Evolutionary conservation across 805 yeast species (phyloP).

Genomic region (Starmera dryadoides): DNA sequence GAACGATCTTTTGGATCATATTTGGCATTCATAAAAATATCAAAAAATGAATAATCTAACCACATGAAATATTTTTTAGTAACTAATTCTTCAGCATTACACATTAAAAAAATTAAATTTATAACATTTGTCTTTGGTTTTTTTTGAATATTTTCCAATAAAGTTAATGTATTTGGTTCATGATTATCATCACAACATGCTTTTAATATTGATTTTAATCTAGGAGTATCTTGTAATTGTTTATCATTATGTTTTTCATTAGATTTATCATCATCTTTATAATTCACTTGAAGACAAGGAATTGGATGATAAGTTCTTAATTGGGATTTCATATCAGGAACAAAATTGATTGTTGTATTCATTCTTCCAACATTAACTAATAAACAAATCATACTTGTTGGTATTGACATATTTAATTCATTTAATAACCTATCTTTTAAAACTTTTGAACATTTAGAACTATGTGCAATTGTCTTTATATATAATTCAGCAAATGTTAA

Average conservation of each 20-base stretch:
- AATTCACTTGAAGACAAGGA: slow-evolving; percentile 75
- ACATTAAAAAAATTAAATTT: slow-evolving; percentile 65
- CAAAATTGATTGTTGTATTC: slow-evolving; percentile 92
- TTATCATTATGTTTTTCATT: slow-evolving; percentile 44
- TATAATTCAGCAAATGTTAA: slow-evolving; percentile 81
- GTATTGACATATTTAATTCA: slow-evolving; percentile 55
- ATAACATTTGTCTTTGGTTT: slow-evolving; percentile 57
- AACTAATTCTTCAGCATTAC: slow-evolving; percentile 53
- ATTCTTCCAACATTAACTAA: slow-evolving; percentile 88
- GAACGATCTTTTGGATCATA: slow-evolving; percentile 64
- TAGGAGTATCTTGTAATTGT: slow-evolving; percentile 90
- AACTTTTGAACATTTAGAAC: slow-evolving; percentile 76
- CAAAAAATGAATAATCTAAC: slow-evolving; percentile 51
- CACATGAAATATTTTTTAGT: slow-evolving; percentile 25
- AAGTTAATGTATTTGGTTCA: slow-evolving; percentile 41
- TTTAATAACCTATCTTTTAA: slow-evolving; percentile 67
- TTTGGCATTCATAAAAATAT: slow-evolving; percentile 58
- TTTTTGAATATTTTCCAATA: slow-evolving; percentile 30
- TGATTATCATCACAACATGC: slow-evolving; percentile 70
- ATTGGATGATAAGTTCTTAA: slow-evolving; percentile 90
- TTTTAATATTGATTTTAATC: slow-evolving; percentile 83
- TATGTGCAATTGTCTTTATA: slow-evolving; percentile 72
- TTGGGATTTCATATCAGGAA: slow-evolving; percentile 92
- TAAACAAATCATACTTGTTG: slow-evolving; percentile 75
- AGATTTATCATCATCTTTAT: slow-evolving; percentile 28